Evolutionary conservation across 306 rosid genomes (phyloP), one percentile per base, ranked within the genome.

Genomic region (Bauhinia variegata): DNA sequence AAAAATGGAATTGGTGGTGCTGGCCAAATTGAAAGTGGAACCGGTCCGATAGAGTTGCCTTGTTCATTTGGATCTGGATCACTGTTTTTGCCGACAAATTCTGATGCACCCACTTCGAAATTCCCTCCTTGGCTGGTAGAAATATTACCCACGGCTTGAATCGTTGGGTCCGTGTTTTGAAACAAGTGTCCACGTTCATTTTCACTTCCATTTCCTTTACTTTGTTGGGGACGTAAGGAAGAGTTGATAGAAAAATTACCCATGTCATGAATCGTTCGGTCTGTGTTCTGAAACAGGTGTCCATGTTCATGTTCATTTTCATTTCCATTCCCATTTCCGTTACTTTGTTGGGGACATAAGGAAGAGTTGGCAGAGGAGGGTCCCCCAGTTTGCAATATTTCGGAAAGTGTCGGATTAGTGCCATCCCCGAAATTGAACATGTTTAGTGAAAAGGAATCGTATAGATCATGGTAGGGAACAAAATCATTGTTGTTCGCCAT

Each of bases 1-100:
- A 39, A 18, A 59, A 76, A 72, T 6, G 88, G 95, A 1, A 15
- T 1, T 2, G 77, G 74, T 2, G 31, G 15, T 0, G 34, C 42
- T 8, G 96, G 91, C 86, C 87, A 72, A 49, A 23, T 1, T 5
- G 52, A 30, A 58, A 75, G 68, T 11, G 70, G 70, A 49, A 11
- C 32, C n/a, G 13, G 37, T 5, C 6, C 60, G 34, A 19, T 17
- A 10, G 18, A 41, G 23, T 23, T 48, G 44, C 32, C 54, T 39
- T 9, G 67, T 4, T 7, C 17, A 6, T 8, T 11, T 18, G 12
- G 51, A n/a, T 3, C 19, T 9, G n/a, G 67, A 10, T 3, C 53
- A 2, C 15, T 57, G 28, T 23, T 23, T 52, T 50, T 14, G 13
- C 12, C 67, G 17, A 60, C 65, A 16, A 41, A 2, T 30, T 30